These are phyloP conservation scores for Pythium volutum DNA, from an alignment of 352 stramenopile genomes.

Conservation along the genomic window DNA sequence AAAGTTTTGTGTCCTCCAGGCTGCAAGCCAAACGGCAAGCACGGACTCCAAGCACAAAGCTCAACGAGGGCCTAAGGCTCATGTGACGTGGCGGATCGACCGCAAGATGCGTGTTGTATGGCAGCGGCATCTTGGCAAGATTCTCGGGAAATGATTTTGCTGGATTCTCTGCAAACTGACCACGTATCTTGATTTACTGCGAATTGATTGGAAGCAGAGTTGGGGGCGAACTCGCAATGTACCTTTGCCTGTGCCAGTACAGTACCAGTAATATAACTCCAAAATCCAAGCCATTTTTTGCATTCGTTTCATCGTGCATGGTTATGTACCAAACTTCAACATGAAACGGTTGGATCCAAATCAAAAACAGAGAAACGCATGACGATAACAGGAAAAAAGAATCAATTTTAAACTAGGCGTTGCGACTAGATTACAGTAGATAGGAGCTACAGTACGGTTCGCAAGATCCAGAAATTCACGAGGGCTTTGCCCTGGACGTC, in stretches of 20 bases:
- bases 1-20: constrained; percentile 1
- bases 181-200: too few species aligned
- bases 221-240: too few species aligned
- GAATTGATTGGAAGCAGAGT: neutral
- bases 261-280: neutral
- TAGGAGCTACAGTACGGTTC: too few species aligned
- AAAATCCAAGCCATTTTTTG: neutral
- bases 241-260: neutral
- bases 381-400: neutral
- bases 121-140: too few species aligned
- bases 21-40: neutral
- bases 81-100: neutral
- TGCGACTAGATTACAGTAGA: too few species aligned
- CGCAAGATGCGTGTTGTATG: too few species aligned
- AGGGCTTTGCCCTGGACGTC: constrained; percentile 1
- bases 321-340: constrained; percentile 11
- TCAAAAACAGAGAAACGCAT: neutral
- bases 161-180: too few species aligned
- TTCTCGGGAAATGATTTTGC: too few species aligned
- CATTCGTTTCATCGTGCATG: neutral
- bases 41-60: neutral
- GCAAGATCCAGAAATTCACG: too few species aligned
- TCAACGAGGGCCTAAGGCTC: neutral
- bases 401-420: too few species aligned
- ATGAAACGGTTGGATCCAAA: constrained; percentile 1